Conservation (phyloP, 2,329 filamentous ascomycete species). For the Phaeophleospora eucalypticola region DNA sequence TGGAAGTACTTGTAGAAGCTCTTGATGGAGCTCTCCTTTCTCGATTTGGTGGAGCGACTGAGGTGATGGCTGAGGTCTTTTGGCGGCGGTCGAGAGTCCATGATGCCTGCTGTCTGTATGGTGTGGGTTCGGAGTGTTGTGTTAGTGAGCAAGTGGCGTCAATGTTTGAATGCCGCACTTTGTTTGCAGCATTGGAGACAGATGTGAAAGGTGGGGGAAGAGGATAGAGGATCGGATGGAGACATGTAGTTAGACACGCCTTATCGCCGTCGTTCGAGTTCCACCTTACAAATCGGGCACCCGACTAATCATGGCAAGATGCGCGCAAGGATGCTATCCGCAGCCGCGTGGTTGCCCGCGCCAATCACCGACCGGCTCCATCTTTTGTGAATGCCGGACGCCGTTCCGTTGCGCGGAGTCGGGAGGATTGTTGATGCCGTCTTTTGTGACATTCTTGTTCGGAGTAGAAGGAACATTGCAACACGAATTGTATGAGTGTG, state of each 20-base stretch:
- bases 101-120: conserved; percentile 3
- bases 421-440: too few relatives aligned
- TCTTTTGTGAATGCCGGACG: too few relatives aligned
- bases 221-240: neutral
- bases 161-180: neutral
- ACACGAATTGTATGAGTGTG: too few relatives aligned
- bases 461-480: too few relatives aligned
- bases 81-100: conserved; percentile 46
- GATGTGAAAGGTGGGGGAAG: neutral
- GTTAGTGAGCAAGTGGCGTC: neutral
- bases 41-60: conserved; percentile 63
- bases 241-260: neutral
- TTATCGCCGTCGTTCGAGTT: neutral
- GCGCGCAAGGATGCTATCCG: too few relatives aligned
- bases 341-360: too few relatives aligned
- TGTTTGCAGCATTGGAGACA: neutral
- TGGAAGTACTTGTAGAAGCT: conserved; percentile 79
- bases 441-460: too few relatives aligned
- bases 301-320: neutral
- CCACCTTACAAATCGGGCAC: conserved; percentile 4
- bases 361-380: too few relatives aligned
- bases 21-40: conserved; percentile 67
- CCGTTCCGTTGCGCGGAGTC: too few relatives aligned
- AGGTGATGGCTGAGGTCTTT: conserved; percentile 76
- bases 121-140: neutral